Percentiles rank a stretch among this genome's conserved stretches.
Conservation (phyloP, 768 basidiomycete species). For the Collybiopsis confluens region DNA sequence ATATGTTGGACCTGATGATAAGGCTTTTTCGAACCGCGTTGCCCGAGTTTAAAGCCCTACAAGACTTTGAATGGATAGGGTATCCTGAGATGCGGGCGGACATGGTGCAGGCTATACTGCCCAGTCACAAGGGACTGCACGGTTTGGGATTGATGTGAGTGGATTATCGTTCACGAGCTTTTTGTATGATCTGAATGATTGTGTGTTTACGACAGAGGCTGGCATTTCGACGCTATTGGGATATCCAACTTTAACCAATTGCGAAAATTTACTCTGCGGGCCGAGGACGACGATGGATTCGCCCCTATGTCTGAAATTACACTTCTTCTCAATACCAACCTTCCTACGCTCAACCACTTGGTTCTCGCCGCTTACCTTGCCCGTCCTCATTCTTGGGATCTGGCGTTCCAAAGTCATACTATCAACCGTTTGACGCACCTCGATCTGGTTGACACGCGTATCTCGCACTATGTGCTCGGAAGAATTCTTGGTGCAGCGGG, state of each 20-base stretch:
- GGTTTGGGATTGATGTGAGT: conserved; percentile 57
- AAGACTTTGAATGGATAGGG: conserved; percentile 74
- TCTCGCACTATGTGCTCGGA: conserved; percentile 57
- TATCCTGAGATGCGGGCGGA: conserved; percentile 69
- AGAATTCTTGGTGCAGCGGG: conserved; percentile 61
- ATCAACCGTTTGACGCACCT: conserved; percentile 67
- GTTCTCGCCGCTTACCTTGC: conserved; percentile 67
- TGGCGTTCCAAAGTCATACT: conserved; percentile 55
- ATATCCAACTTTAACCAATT: conserved; percentile 59
- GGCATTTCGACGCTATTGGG: conserved; percentile 71
- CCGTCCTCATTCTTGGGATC: conserved; percentile 64
- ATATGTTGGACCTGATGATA: conserved; percentile 59
- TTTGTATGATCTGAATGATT: too few species aligned
- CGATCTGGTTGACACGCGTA: conserved; percentile 67
- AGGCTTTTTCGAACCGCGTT: conserved; percentile 62
- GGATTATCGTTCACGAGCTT: not conserved
- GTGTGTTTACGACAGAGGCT: conserved; percentile 38
- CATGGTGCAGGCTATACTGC: conserved; percentile 55
- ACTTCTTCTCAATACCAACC: conserved; percentile 58
- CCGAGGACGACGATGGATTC: conserved; percentile 68
- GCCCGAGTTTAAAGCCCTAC: conserved; percentile 55
- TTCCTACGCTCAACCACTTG: conserved; percentile 52
- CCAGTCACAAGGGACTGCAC: conserved; percentile 48
- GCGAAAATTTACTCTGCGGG: conserved; percentile 62
- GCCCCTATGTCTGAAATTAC: conserved; percentile 69